These are phyloP conservation scores for Myriosclerotinia duriaeana DNA, from an alignment of 2,329 filamentous ascomycete genomes.

Conservation along the genomic window DNA sequence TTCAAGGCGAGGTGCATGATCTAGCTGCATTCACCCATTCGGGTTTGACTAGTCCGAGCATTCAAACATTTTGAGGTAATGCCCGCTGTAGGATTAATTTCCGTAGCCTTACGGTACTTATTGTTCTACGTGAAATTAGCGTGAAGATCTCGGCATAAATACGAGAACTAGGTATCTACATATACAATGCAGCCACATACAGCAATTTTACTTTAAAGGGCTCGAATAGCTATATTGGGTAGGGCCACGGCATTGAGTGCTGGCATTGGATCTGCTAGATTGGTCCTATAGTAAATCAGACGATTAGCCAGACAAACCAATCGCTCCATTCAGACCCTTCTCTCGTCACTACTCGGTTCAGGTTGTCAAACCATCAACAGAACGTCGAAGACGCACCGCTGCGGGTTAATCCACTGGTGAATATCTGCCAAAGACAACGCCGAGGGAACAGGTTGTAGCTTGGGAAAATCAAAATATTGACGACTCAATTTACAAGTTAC, in stretches of 20 bases:
- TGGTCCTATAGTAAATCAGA: background rate
- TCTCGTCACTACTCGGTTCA: background rate
- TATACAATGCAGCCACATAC: background rate
- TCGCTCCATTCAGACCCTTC: background rate
- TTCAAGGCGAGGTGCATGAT: constrained; percentile 11
- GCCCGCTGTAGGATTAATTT: background rate
- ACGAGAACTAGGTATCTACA: background rate
- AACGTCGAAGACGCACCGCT: constrained; percentile 17
- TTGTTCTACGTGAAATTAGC: background rate
- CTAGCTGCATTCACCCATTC: background rate
- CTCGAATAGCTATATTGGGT: background rate
- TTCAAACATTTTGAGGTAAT: constrained; percentile 2
- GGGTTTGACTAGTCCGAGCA: background rate
- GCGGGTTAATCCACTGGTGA: constrained; percentile 7
- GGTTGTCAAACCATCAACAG: background rate
- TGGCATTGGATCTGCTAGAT: background rate
- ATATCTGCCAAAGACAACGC: background rate
- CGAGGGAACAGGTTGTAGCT: background rate
- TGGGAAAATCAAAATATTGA: background rate
- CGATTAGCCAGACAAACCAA: background rate
- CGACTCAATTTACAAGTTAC: too few species aligned
- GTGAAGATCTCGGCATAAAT: background rate
- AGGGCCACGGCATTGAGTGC: background rate
- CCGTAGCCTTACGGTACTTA: background rate
- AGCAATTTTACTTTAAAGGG: background rate